phyloP scores from a whole-genome alignment of 139 green algal genomes.

The Chlorella ohadii region DNA sequence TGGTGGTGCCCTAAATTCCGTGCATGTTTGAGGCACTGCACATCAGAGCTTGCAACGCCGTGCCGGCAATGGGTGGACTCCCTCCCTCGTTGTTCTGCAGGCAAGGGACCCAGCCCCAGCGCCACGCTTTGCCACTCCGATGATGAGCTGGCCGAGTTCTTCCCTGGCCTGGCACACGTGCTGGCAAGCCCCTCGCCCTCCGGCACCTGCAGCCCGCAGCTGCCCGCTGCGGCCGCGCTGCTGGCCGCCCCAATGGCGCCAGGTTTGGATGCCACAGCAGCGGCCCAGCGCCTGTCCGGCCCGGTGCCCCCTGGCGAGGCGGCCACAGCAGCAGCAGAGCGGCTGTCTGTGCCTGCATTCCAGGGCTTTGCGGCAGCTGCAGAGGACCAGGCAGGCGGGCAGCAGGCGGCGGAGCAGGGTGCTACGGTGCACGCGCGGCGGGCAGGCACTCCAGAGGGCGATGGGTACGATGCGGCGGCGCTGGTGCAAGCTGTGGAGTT shows the following conservation, averaged over 20 bases:
- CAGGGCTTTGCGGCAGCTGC: too few species aligned
- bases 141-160: background rate
- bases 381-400: too few species aligned
- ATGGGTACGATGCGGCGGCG: background rate
- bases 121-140: background rate
- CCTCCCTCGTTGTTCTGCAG: background rate
- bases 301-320: background rate
- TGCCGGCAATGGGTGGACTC: background rate
- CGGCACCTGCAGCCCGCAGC: background rate
- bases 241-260: background rate
- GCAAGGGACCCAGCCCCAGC: background rate
- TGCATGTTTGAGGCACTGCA: too few species aligned
- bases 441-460: background rate
- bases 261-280: background rate
- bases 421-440: too few species aligned
- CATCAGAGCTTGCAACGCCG: too few species aligned
- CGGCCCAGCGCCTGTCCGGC: background rate
- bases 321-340: background rate
- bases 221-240: too few species aligned
- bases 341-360: too few species aligned
- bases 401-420: too few species aligned
- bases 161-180: conserved; percentile 6
- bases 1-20: too few species aligned
- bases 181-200: conserved; percentile 5
- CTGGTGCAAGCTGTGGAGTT: conserved; percentile 12